Evolutionary conservation across 225 moss, liverwort and hornwort genomes (phyloP).

Genomic region (Polytrichum formosum): DNA sequence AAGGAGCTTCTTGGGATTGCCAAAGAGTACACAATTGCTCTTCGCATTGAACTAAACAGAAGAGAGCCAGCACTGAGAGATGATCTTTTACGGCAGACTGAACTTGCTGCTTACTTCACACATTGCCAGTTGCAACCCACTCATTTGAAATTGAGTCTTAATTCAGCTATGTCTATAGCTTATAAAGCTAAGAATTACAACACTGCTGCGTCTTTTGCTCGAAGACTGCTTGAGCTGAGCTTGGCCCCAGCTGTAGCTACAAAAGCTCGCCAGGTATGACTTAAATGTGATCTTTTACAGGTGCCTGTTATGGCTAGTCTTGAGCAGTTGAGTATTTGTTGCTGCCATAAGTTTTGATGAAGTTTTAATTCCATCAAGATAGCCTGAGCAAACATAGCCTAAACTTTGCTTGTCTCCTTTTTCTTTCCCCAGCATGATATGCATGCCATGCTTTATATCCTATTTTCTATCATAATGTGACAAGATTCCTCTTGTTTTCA

Average conservation of each 20-base stretch:
- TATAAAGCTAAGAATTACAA: conserved; percentile 77
- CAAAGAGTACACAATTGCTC: conserved; percentile 79
- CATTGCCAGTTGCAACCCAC: conserved; percentile 87
- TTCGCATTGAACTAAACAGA: conserved; percentile 81
- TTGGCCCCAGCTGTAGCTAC: conserved; percentile 53
- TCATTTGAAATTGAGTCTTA: conserved; percentile 80
- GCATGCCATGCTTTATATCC: no score
- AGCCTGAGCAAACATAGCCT: no score
- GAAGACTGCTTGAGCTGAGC: conserved; percentile 75
- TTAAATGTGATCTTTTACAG: not conserved
- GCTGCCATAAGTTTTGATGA: no score
- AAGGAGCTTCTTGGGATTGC: conserved; percentile 92
- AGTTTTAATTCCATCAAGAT: no score
- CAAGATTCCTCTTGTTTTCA: conserved; percentile 8
- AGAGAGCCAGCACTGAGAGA: conserved; percentile 79
- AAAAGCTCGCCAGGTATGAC: conserved; percentile 72
- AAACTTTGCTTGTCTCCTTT: no score
- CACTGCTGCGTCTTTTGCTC: conserved; percentile 75
- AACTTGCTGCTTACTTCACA: conserved; percentile 95
- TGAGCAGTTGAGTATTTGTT: no score
- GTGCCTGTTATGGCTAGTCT: no score
- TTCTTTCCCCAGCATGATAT: no score
- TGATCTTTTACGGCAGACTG: conserved; percentile 63
- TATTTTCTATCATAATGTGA: no score
- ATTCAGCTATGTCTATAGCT: conserved; percentile 82